These are phyloP conservation scores for Onygenales sp. DNA, from an alignment of 2,329 filamentous ascomycete species.

Conservation along the genomic window DNA sequence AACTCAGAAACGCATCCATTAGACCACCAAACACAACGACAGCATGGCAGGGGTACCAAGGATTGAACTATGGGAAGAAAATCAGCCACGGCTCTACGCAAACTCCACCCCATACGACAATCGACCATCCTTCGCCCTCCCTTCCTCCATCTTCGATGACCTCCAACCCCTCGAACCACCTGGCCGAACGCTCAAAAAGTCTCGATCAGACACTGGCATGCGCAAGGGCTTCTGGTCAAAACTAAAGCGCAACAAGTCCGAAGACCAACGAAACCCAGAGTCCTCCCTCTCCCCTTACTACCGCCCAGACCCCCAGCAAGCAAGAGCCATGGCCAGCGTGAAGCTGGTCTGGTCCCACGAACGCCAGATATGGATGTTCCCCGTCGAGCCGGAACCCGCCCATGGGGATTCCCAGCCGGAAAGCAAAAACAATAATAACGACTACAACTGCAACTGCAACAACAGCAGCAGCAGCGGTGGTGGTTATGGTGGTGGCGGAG, in stretches of 20 bases:
- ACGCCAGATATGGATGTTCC: conserved; percentile 12
- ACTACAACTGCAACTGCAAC: not conserved
- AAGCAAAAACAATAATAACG: not conserved
- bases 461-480: not conserved
- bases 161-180: not conserved
- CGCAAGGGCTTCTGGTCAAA: conserved; percentile 8
- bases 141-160: not conserved
- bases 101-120: not conserved
- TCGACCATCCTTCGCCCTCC: not conserved
- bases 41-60: not conserved
- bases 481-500: not conserved
- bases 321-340: conserved; percentile 2
- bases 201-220: conserved; percentile 3
- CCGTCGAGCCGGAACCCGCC: not conserved
- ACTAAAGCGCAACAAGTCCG: conserved; percentile 1
- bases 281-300: not conserved
- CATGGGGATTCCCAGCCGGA: not conserved
- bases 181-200: not conserved
- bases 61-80: not conserved
- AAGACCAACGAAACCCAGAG: not conserved
- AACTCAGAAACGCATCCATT: not conserved
- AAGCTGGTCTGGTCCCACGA: conserved; percentile 11
- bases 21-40: not conserved
- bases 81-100: not conserved
- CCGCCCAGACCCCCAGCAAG: conserved; percentile 5